Percentiles rank a stretch among this genome's conserved stretches.
Evolutionary conservation across 305 asterid genomes (phyloP).

Genomic region (Rubia tinctorum): DNA sequence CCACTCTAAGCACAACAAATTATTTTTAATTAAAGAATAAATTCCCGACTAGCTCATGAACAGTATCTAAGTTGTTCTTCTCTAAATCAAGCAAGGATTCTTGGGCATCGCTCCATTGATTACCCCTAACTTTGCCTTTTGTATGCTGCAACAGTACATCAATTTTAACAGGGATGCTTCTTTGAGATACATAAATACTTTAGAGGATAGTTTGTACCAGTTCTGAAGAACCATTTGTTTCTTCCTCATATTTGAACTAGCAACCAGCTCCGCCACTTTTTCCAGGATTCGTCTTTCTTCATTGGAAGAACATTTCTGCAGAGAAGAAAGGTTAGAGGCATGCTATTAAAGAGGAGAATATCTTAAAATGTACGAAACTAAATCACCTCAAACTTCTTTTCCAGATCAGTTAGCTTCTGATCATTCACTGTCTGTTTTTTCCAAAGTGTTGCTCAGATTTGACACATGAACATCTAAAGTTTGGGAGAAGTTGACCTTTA

Average conservation of each 20-base stretch:
- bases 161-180: not conserved
- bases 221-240: conserved; percentile 69
- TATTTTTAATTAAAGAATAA: too few relatives aligned
- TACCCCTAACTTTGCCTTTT: conserved; percentile 77
- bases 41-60: conserved; percentile 73
- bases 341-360: conserved; percentile 10
- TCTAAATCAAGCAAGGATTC: conserved; percentile 71
- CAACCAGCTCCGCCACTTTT: conserved; percentile 94
- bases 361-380: conserved; percentile 9
- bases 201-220: conserved; percentile 45
- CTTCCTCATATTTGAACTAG: conserved; percentile 92
- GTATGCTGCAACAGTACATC: conserved; percentile 50
- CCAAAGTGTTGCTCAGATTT: conserved; percentile 73
- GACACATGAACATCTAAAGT: conserved; percentile 78
- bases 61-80: conserved; percentile 67
- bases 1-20: not conserved
- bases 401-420: conserved; percentile 79
- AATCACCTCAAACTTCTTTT: conserved; percentile 91
- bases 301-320: conserved; percentile 85
- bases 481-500: conserved; percentile 63
- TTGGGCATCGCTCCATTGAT: conserved; percentile 86
- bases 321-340: conserved; percentile 10
- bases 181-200: not conserved
- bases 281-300: conserved; percentile 91
- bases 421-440: conserved; percentile 68